Evolutionary conservation across 345 rosid species (phyloP), one percentile per base, ranked within the genome.

Genomic region (Sapria himalayana): DNA sequence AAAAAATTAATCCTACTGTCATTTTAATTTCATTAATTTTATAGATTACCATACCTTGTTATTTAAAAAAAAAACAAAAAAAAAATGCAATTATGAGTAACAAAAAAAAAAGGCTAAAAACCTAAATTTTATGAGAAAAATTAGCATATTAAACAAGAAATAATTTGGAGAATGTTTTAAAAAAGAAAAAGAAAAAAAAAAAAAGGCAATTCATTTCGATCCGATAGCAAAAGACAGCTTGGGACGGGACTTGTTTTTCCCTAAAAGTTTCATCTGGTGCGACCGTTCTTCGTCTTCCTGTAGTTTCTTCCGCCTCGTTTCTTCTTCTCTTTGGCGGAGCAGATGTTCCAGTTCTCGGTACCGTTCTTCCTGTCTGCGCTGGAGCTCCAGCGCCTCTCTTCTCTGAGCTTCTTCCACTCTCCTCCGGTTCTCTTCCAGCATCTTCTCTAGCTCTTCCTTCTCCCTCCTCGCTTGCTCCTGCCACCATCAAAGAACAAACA

Each of bases 201-300:
- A n/a, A n/a, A n/a, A n/a, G n/a, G n/a, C n/a, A n/a, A n/a, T 22
- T 85, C 72, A 86, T 66, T 86, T 86, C 19, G 93, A 70, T 46
- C 89, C 81, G 5, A 89, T 39, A 2, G 86, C 95, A 29, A 89
- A 89, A 2, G 95, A 89, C 39, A 89, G 60, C 62, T 89, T 89
- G 0, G 98, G 95, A 19, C 95, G 67, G 20, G 85, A 62, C 48
- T 89, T 89, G 75, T 89, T 89, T 76, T 89, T 89, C 29, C 98
- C 98, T 66, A 89, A 57, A 44, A 89, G 62, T 58, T 76, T 82
- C 85, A 79, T 72, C 74, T 79, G 95, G 38, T 82, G 76, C 14
- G 37, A 37, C 9, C 98, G 81, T 39, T 82, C 94, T 65, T 79
- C 92, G 32, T 82, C 98, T 70, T 89, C 92, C 62, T 79, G 78